Percentiles rank a stretch among this genome's conserved stretches.
Evolutionary conservation across 345 rosid genomes (phyloP).

Genomic region (Noccaea bulbosa): DNA sequence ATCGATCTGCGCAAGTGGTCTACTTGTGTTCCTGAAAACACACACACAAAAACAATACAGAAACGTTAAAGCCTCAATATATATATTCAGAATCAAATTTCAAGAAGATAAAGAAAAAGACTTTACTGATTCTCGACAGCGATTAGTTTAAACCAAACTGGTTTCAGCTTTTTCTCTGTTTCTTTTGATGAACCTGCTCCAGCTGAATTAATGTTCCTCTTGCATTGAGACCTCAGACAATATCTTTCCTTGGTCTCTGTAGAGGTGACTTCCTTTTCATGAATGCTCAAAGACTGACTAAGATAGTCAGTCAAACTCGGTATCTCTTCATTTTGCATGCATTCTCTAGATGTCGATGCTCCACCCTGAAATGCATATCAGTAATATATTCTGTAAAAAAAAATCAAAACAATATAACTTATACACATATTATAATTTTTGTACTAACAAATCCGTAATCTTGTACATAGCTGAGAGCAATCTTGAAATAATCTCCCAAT

Average conservation of each 20-base stretch:
- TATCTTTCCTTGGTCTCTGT: not conserved
- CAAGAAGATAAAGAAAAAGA: slow-evolving; percentile 3
- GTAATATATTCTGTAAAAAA: not conserved
- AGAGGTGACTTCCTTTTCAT: not conserved
- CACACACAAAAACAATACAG: not conserved
- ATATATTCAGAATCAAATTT: slow-evolving; percentile 2
- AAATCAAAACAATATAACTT: not conserved
- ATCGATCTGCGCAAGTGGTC: not conserved
- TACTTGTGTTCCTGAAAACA: slow-evolving; percentile 15
- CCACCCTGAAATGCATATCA: slow-evolving; percentile 21
- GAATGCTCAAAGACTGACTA: not conserved
- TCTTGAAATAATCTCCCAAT: not conserved
- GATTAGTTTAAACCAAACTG: slow-evolving; percentile 26
- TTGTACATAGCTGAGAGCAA: slow-evolving; percentile 30
- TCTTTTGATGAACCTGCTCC: slow-evolving; percentile 1
- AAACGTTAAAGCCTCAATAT: not conserved
- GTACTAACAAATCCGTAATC: slow-evolving; percentile 45
- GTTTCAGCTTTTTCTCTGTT: not conserved
- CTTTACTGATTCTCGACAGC: slow-evolving; percentile 25
- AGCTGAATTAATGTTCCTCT: not conserved
- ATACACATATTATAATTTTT: not conserved
- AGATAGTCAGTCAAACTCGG: not conserved
- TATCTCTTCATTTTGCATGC: slow-evolving; percentile 12
- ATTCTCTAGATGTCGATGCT: slow-evolving; percentile 6
- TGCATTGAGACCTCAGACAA: slow-evolving; percentile 9